phyloP scores from a whole-genome alignment of 352 stramenopile genomes.

The Globisporangium nunn region DNA sequence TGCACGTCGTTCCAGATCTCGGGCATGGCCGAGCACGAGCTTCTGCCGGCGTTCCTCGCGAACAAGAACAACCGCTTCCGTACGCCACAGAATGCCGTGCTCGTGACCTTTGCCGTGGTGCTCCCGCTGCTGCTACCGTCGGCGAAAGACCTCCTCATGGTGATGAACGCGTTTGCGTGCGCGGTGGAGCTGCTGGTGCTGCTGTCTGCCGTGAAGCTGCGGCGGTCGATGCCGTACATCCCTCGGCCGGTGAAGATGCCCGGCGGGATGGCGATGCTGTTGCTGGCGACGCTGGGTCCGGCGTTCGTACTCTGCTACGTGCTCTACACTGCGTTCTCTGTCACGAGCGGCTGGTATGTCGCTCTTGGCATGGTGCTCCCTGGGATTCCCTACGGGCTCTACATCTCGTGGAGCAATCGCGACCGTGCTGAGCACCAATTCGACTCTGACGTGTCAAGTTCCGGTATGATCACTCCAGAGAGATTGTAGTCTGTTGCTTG shows the following conservation, averaged over 20 bases:
- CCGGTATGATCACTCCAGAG: not conserved
- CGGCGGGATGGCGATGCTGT: constrained; percentile 7
- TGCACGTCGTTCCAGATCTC: constrained; percentile 71
- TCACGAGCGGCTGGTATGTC: not conserved
- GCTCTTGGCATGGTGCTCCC: not conserved
- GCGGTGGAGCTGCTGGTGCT: constrained; percentile 71
- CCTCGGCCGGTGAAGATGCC: constrained; percentile 22
- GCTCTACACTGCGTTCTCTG: constrained; percentile 2
- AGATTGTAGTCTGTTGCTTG: not conserved
- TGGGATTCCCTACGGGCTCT: constrained; percentile 1
- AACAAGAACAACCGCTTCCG: constrained; percentile 22
- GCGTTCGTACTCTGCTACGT: constrained; percentile 6
- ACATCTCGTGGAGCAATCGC: not conserved
- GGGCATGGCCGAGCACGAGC: constrained; percentile 43
- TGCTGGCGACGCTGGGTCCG: constrained; percentile 6
- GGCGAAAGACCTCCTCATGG: constrained; percentile 38
- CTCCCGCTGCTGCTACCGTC: constrained; percentile 9
- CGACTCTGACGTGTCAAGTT: not conserved
- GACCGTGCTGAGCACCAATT: not conserved
- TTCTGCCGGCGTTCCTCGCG: constrained; percentile 61
- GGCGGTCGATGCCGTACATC: constrained; percentile 33
- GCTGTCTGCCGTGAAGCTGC: constrained; percentile 71
- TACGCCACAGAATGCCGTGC: constrained; percentile 13
- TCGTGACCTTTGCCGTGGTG: constrained; percentile 2
- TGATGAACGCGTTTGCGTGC: constrained; percentile 75